Evolutionary conservation across 164 flowering plant species (phyloP).

Genomic region (Echeveria elegans): DNA sequence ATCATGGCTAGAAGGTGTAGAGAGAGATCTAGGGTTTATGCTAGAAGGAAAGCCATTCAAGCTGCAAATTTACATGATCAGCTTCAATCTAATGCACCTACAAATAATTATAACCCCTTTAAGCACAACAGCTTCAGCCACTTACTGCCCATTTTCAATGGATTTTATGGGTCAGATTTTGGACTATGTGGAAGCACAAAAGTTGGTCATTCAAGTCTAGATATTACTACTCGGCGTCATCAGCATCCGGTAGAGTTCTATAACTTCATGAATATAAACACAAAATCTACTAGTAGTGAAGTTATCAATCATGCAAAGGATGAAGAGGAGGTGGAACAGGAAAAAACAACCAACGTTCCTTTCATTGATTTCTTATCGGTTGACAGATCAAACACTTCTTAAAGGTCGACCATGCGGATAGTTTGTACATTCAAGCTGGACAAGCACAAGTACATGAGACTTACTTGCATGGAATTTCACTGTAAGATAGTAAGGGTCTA

Average conservation of each 20-base stretch:
- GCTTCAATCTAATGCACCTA: background rate
- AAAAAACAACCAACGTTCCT: background rate
- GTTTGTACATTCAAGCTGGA: background rate
- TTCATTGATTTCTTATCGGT: constrained; percentile 10
- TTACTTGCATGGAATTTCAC: background rate
- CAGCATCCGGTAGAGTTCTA: constrained; percentile 9
- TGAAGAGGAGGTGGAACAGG: constrained; percentile 3
- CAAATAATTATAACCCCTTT: constrained; percentile 1
- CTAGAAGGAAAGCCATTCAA: constrained; percentile 2
- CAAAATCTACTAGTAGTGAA: background rate
- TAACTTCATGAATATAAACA: constrained; percentile 7
- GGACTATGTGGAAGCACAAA: background rate
- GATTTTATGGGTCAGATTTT: background rate
- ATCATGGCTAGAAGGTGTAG: constrained; percentile 12
- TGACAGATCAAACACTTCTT: background rate
- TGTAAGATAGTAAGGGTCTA: background rate
- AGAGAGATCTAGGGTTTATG: constrained; percentile 9
- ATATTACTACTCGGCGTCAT: background rate
- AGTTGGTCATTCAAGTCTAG: background rate
- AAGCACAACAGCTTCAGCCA: constrained; percentile 4
- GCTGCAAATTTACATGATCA: background rate
- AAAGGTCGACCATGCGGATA: background rate
- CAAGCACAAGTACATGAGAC: background rate
- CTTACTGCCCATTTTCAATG: constrained; percentile 5
- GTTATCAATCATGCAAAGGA: constrained; percentile 9